Conservation (phyloP, 257 asterid genomes). For the Verbena officinalis region DNA sequence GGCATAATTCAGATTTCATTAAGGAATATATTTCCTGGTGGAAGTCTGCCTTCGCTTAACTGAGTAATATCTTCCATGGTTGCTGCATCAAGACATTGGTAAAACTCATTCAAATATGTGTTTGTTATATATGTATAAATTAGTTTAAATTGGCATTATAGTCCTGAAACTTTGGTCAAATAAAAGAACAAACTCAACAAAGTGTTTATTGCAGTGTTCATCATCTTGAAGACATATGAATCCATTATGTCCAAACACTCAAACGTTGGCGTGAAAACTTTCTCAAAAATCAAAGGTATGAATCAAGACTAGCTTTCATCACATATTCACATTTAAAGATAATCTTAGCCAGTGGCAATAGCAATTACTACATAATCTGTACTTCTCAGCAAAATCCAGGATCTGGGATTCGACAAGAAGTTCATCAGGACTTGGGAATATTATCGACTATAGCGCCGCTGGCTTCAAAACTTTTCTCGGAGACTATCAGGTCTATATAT, state of each 20-base stretch:
- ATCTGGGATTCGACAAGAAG: conserved; percentile 84
- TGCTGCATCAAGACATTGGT: conserved; percentile 81
- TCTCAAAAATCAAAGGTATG: conserved; percentile 67
- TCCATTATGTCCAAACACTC: conserved; percentile 88
- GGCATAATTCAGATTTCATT: conserved; percentile 84
- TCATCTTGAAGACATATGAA: conserved; percentile 87
- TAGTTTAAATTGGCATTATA: too few relatives aligned
- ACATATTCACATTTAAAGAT: too few relatives aligned
- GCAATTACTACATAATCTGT: conserved; percentile 1
- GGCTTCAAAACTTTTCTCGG: conserved; percentile 91
- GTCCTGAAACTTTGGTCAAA: too few relatives aligned
- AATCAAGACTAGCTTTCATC: background rate
- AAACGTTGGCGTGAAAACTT: conserved; percentile 88
- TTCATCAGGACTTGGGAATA: conserved; percentile 98
- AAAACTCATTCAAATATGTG: conserved; percentile 1
- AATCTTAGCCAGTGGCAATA: background rate
- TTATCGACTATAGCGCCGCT: conserved; percentile 90
- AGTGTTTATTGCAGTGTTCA: conserved; percentile 59
- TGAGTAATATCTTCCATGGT: conserved; percentile 86
- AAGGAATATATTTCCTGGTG: conserved; percentile 95
- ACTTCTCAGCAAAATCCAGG: conserved; percentile 58
- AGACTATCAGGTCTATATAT: conserved; percentile 67
- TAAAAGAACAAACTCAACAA: background rate
- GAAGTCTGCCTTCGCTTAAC: conserved; percentile 79
- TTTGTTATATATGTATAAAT: too few relatives aligned